A percentile compares a stretch with the other conserved stretches of the same genome.
Conservation (phyloP, 352 stramenopile genomes). For the Phytophthora syringae region DNA sequence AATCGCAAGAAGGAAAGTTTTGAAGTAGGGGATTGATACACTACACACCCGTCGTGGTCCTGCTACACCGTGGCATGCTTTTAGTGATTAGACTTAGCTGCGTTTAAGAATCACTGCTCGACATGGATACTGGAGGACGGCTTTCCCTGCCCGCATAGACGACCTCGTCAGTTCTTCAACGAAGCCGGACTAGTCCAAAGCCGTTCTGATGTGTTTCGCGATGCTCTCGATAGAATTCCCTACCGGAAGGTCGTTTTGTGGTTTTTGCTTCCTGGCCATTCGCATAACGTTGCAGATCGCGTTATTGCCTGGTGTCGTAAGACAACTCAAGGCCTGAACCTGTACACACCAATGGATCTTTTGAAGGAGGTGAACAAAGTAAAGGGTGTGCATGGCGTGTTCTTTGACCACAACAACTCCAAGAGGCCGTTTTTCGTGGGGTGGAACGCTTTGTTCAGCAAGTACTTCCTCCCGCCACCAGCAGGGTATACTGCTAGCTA, state of each 20-base stretch:
- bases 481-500: constrained; percentile 12
- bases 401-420: constrained; percentile 12
- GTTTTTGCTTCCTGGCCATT: constrained; percentile 2
- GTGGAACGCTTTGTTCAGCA: constrained; percentile 2
- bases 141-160: constrained; percentile 8
- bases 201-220: constrained; percentile 17
- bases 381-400: constrained; percentile 4
- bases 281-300: constrained; percentile 15
- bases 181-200: constrained; percentile 7
- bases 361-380: constrained; percentile 7
- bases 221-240: constrained; percentile 5
- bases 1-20: too few species aligned
- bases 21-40: too few species aligned
- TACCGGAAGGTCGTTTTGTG: constrained; percentile 11
- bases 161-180: constrained; percentile 10
- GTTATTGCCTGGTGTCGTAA: constrained; percentile 11
- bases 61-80: too few species aligned
- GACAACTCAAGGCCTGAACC: neutral
- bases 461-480: constrained; percentile 13
- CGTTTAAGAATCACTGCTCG: too few species aligned
- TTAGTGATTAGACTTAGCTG: too few species aligned
- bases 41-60: too few species aligned
- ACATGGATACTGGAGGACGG: too few species aligned
- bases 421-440: constrained; percentile 1
- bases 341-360: constrained; percentile 4